phyloP scores from a whole-genome alignment of 345 rosid genomes.

The Syzygium aqueum region DNA sequence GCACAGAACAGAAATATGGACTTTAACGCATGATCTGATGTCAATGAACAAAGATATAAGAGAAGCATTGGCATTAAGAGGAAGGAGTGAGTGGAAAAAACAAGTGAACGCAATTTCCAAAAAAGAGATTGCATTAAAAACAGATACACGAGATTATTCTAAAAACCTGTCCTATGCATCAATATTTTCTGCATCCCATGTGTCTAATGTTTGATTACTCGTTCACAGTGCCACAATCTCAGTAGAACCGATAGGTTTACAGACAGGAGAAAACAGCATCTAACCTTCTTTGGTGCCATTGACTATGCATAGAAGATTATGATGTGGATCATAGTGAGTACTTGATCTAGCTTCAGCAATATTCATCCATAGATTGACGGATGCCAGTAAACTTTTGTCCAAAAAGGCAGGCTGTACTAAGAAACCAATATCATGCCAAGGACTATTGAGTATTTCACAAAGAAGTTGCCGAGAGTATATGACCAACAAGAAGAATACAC shows the following conservation, averaged over 20 bases:
- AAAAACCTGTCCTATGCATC: neutral
- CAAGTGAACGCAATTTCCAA: neutral
- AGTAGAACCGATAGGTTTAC: neutral
- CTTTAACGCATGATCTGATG: neutral
- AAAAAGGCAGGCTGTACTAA: slow-evolving; percentile 51
- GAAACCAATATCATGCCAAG: neutral
- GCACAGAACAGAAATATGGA: neutral
- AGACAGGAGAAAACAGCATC: neutral
- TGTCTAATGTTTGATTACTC: neutral
- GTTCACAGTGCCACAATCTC: neutral
- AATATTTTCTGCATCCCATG: neutral
- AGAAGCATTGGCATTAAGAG: neutral
- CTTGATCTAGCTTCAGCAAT: slow-evolving; percentile 67
- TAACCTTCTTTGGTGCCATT: slow-evolving; percentile 77
- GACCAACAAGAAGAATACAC: neutral
- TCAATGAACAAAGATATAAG: neutral
- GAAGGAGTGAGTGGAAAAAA: neutral
- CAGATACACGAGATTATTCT: neutral
- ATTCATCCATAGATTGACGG: slow-evolving; percentile 91
- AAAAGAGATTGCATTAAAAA: neutral
- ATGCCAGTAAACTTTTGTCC: slow-evolving; percentile 49
- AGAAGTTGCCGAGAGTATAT: neutral
- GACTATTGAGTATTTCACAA: neutral
- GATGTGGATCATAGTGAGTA: slow-evolving; percentile 90
- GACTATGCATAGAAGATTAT: slow-evolving; percentile 69